Base-by-base conservation (phyloP, 768 basidiomycete genomes). In the Hericium coralloides region DNA sequence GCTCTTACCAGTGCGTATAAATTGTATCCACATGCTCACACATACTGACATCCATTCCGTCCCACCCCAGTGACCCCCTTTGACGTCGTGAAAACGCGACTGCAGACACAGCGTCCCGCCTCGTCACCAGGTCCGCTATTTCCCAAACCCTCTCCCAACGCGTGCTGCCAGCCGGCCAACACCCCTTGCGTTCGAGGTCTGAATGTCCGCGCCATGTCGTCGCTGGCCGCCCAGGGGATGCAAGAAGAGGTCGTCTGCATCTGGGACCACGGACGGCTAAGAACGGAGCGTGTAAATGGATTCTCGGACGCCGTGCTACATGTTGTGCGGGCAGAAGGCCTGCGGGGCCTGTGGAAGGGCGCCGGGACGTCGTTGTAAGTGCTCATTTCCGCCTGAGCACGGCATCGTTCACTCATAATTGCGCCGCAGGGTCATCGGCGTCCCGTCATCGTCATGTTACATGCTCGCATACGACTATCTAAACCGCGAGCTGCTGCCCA, bases 391-490 rank as follows among this genome's bases (percentile, higher is more conserved):
- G 38, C 12, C 38, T 14, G 0, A 38, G 18, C 20, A 50, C 26
- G 51, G 47, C 31, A 2, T 22, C 43, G 48, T 61, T 58, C 47
- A 69, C 58, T 54, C 57, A 20, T 55, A 60, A 60, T 57, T 22
- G 9, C 26, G 53, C 20, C 38, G 4, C 60, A 95, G 94, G 52
- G 69, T 92, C 39, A 93, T 98, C 65, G 86, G 89, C 36, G 91
- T 98, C 22, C 97, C 97, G 0, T 87, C 94, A 0, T 83, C 94
- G 41, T 92, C 94, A 51, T 78, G 84, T 31, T 98, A 99, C 71
- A 99, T 99, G 82, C 78, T 98, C 58, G 92, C 92, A 18, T 98
- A 98, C 69, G 95, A 98, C 71, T 83, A 91, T 68, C 81, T 98
- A 36, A 72, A 86, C 23, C 80, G 83, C 55, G 76, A 76, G 47